These are phyloP conservation scores for Candida sp. DNA, from an alignment of 1,139 yeast species.

Conservation along the genomic window DNA sequence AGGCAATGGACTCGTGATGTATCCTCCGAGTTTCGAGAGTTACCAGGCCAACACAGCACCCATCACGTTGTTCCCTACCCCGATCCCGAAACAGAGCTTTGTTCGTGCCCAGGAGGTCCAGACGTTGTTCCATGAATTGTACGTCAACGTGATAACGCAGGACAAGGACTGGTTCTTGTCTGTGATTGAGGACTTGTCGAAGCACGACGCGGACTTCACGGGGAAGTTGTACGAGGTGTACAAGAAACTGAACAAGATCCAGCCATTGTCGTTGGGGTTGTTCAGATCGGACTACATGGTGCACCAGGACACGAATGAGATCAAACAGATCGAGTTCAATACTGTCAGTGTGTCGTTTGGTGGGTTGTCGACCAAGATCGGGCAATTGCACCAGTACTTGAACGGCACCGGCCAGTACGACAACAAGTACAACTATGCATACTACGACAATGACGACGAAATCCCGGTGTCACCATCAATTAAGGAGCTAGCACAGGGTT, in stretches of 20 bases:
- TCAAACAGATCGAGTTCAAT: constrained; percentile 96
- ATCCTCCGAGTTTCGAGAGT: constrained; percentile 58
- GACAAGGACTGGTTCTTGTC: constrained; percentile 61
- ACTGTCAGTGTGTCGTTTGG: constrained; percentile 97
- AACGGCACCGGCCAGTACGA: constrained; percentile 61
- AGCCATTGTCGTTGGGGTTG: constrained; percentile 78
- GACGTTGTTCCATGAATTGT: constrained; percentile 69
- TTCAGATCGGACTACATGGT: constrained; percentile 93
- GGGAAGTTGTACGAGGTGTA: constrained; percentile 74
- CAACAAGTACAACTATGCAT: constrained; percentile 32
- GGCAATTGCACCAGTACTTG: constrained; percentile 71
- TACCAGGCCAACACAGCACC: constrained; percentile 75
- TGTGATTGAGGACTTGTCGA: constrained; percentile 58
- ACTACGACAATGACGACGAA: constrained; percentile 46
- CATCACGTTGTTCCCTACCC: constrained; percentile 88
- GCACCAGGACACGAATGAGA: constrained; percentile 47
- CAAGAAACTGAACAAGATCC: constrained; percentile 49
- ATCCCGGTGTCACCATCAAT: constrained; percentile 74
- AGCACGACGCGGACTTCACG: constrained; percentile 77
- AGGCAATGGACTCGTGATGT: constrained; percentile 79
- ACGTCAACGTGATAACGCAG: constrained; percentile 63
- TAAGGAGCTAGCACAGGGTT: constrained; percentile 65
- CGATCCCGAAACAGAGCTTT: constrained; percentile 74
- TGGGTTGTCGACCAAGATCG: constrained; percentile 82
- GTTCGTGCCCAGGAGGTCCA: constrained; percentile 73